Evolutionary conservation across 306 rosid species (phyloP).

Genomic region (Citrullus amarus): DNA sequence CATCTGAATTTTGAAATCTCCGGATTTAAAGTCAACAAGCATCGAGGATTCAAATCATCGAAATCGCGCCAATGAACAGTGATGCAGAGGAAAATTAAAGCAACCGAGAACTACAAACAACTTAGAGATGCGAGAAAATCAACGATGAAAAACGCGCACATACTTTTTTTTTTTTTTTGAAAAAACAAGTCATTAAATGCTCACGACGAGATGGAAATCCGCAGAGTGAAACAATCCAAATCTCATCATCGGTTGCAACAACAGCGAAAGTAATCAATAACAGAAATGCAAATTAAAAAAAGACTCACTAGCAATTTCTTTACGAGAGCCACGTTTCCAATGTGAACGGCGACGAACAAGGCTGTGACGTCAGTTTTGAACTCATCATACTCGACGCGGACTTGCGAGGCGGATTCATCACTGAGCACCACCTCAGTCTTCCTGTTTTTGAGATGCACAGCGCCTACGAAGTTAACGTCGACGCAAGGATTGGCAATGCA

Average conservation of each 20-base stretch:
- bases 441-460: conserved; percentile 39
- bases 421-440: conserved; percentile 35
- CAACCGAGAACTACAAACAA: neutral
- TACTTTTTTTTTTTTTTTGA: neutral
- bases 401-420: conserved; percentile 50
- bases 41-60: neutral
- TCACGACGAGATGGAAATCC: neutral
- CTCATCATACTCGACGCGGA: conserved; percentile 51
- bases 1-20: neutral
- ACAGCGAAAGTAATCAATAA: conserved; percentile 15
- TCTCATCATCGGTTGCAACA: neutral
- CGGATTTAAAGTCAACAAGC: neutral
- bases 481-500: conserved; percentile 62
- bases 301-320: conserved; percentile 55
- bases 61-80: neutral
- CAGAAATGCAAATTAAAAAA: neutral
- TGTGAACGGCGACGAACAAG: conserved; percentile 75
- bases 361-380: conserved; percentile 76
- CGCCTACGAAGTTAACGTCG: conserved; percentile 83
- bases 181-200: neutral
- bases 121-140: neutral
- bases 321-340: conserved; percentile 44
- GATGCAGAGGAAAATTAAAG: neutral
- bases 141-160: neutral
- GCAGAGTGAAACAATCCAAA: neutral